Evolutionary conservation across 306 rosid species (phyloP), one percentile per base, ranked within the genome.

Genomic region (Lathyrus aphaca): DNA sequence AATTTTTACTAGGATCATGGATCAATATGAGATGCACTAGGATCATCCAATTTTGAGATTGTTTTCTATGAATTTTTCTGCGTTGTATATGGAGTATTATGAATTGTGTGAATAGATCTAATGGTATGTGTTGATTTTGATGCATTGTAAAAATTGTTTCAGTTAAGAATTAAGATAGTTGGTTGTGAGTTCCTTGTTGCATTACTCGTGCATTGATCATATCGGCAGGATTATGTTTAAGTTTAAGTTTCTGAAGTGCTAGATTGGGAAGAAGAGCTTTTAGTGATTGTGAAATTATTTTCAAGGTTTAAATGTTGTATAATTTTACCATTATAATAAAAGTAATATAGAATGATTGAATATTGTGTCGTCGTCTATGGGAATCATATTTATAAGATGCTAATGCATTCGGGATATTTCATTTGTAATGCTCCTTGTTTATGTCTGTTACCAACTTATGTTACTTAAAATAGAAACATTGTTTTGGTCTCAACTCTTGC

Each of bases 231-330:
- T 46, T 46, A 46, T 1, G 15, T 51, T 57, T 35, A 50, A 23
- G 74, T 59, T 27, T 35, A 50, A 23, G 74, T 39, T 27, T 8
- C 54, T 60, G 50, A 25, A 66, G 30, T 40, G 66, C 45, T 50
- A 48, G 54, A 68, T 8, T 56, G 29, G 49, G 77, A 72, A 58
- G 64, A 67, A 37, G 50, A 46, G 74, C n/a, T 70, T 56, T 18
- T 30, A 57, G 42, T 61, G 23, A 56, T 51, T 8, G 50, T 12
- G 29, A 58, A 46, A 30, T 43, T 21, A 71, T 71, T 38, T 68
- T 71, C 64, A 12, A 51, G 62, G 68, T 61, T 49, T 72, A 54
- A 35, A 17, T 30, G 35, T 5, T 35, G 39, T 35, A 35, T 35
- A 35, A 35, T 35, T 35, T 35, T 10, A 10, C 9, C 39, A 35